Percentiles rank a stretch among this genome's conserved stretches.
These are phyloP conservation scores for Penicillium brevicompactum DNA, from an alignment of 2,329 filamentous ascomycete species.

Conservation along the genomic window DNA sequence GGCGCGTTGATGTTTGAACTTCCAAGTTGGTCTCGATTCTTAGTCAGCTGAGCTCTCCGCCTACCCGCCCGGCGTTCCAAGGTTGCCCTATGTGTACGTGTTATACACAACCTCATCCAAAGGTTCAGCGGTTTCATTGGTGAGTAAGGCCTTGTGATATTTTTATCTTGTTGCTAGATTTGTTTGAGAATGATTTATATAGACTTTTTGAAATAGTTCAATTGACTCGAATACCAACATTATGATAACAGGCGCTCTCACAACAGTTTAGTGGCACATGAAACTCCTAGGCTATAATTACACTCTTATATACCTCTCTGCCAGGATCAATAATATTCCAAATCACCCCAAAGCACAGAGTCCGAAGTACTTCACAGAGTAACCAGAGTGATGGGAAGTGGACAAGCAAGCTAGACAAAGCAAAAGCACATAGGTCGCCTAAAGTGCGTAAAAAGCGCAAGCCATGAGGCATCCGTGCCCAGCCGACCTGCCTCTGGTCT, in stretches of 20 bases:
- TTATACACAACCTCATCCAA: neutral
- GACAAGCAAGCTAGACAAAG: neutral
- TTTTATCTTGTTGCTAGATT: no score
- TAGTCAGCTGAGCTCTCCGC: conserved; percentile 14
- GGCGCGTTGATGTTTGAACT: conserved; percentile 15
- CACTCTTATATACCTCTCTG: neutral
- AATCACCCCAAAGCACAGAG: neutral
- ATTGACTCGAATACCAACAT: no score
- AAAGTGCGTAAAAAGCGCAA: conserved; percentile 3
- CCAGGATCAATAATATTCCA: neutral
- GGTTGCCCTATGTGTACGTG: neutral
- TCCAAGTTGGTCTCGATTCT: conserved; percentile 1
- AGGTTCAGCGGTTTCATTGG: no score
- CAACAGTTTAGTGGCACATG: no score
- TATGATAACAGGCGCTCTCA: no score
- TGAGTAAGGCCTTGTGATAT: no score
- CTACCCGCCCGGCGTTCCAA: neutral
- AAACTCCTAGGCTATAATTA: neutral
- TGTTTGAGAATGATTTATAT: no score
- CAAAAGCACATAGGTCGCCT: conserved; percentile 1
- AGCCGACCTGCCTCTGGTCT: conserved; percentile 10
- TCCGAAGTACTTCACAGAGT: no score
- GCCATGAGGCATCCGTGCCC: conserved; percentile 9
- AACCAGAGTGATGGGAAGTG: no score
- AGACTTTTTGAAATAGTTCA: no score